A percentile compares a stretch with the other conserved stretches of the same genome.
These are phyloP conservation scores for Boletus barrowsii DNA, from an alignment of 768 basidiomycete species.

Conservation along the genomic window DNA sequence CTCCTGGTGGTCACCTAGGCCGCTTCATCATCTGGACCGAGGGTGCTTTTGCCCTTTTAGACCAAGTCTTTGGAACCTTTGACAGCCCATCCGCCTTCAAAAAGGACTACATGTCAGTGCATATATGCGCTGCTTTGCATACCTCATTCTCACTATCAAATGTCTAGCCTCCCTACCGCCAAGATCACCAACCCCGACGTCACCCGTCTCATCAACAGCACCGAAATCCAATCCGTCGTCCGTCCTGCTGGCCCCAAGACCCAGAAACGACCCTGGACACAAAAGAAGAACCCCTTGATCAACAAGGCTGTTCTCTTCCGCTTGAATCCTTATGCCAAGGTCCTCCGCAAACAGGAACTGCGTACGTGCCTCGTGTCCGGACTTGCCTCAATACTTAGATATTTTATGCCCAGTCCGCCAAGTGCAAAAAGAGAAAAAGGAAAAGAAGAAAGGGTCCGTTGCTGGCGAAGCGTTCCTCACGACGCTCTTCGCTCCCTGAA, in stretches of 20 bases:
- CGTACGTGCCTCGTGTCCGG: constrained; percentile 48
- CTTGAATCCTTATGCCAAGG: constrained; percentile 98
- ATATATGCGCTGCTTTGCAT: not conserved
- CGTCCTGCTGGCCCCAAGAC: constrained; percentile 82
- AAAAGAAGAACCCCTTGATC: constrained; percentile 97
- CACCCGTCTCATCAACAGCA: constrained; percentile 96
- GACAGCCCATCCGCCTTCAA: constrained; percentile 84
- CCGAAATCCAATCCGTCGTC: constrained; percentile 95
- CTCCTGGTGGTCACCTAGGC: constrained; percentile 98
- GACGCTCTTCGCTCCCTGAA: constrained; percentile 82
- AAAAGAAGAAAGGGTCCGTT: constrained; percentile 61
- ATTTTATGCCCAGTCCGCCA: constrained; percentile 60
- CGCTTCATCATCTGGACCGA: constrained; percentile 99
- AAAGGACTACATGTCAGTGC: constrained; percentile 79
- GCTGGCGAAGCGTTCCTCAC: constrained; percentile 83
- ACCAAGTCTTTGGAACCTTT: constrained; percentile 93
- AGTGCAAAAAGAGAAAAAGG: constrained; percentile 51
- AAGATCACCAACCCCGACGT: constrained; percentile 98
- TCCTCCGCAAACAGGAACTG: constrained; percentile 83
- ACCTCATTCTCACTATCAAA: not conserved
- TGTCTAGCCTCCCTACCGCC: constrained; percentile 77
- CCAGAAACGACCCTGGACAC: constrained; percentile 94
- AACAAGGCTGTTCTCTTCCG: constrained; percentile 96
- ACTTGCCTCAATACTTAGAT: not conserved
- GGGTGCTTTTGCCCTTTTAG: constrained; percentile 86